Evolutionary conservation across 2,329 filamentous ascomycete genomes (phyloP).

Genomic region (Xylogone sp.): DNA sequence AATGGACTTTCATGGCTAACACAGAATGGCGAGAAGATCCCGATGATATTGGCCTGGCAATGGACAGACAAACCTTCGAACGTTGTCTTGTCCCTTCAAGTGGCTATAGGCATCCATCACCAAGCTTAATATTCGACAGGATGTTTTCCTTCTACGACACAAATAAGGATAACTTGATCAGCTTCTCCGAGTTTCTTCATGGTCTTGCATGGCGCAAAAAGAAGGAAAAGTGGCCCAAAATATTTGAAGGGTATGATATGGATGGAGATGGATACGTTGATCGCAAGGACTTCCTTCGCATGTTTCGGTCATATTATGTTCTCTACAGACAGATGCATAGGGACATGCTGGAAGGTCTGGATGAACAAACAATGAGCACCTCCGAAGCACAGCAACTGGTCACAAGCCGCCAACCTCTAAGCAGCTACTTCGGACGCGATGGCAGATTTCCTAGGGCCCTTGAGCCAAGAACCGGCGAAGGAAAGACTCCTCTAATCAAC

Average conservation of each 20-base stretch:
- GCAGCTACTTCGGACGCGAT: conserved; percentile 69
- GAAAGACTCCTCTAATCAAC: conserved; percentile 59
- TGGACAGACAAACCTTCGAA: conserved; percentile 91
- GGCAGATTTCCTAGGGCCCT: conserved; percentile 64
- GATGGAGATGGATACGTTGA: conserved; percentile 83
- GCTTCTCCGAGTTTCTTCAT: conserved; percentile 86
- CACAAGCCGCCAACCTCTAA: conserved; percentile 70
- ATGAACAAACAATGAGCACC: conserved; percentile 74
- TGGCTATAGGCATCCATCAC: conserved; percentile 68
- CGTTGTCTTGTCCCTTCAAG: conserved; percentile 78
- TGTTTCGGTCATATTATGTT: conserved; percentile 90
- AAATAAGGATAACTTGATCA: conserved; percentile 83
- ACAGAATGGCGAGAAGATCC: conserved; percentile 81
- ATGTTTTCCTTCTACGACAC: conserved; percentile 97
- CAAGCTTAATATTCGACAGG: conserved; percentile 90
- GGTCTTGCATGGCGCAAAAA: conserved; percentile 70
- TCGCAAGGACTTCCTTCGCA: conserved; percentile 81
- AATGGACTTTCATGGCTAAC: conserved; percentile 92
- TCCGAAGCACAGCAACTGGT: conserved; percentile 74
- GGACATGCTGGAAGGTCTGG: conserved; percentile 74
- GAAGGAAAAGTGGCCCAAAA: conserved; percentile 65
- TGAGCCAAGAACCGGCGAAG: conserved; percentile 53
- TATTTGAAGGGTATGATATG: conserved; percentile 88
- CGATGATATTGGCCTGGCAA: conserved; percentile 71
- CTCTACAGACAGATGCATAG: conserved; percentile 85